Evolutionary conservation across 2,329 filamentous ascomycete genomes (phyloP).

Genomic region (Aspergillus chevalieri): DNA sequence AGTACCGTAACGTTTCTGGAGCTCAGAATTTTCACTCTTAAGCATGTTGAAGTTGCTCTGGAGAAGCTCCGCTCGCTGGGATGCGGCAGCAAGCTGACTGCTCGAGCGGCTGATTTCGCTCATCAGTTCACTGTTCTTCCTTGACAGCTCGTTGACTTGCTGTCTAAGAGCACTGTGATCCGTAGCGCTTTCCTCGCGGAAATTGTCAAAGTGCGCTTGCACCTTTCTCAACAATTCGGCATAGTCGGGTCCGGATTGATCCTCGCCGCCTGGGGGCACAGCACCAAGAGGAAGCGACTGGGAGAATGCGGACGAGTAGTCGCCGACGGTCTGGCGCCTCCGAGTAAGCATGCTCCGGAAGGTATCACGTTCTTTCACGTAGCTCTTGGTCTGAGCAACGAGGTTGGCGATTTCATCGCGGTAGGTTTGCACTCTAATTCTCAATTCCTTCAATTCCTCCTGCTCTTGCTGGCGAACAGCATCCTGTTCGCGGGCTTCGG

Average conservation of each 20-base stretch:
- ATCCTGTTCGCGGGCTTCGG: conserved; percentile 65
- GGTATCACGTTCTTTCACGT: conserved; percentile 93
- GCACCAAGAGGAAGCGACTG: conserved; percentile 59
- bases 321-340: conserved; percentile 55
- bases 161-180: conserved; percentile 78
- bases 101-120: conserved; percentile 72
- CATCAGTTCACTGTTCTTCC: conserved; percentile 76
- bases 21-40: conserved; percentile 75
- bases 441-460: conserved; percentile 66
- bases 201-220: conserved; percentile 82
- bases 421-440: conserved; percentile 68
- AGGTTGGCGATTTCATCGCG: conserved; percentile 81
- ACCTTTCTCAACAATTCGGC: conserved; percentile 77
- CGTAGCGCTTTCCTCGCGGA: conserved; percentile 75
- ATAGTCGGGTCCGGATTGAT: conserved; percentile 58
- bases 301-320: conserved; percentile 60
- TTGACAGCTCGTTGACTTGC: conserved; percentile 73
- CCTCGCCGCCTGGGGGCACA: conserved; percentile 41
- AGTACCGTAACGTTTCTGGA: conserved; percentile 73
- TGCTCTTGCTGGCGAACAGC: conserved; percentile 51
- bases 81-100: conserved; percentile 74
- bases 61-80: conserved; percentile 81
- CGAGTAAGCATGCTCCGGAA: conserved; percentile 91
- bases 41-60: conserved; percentile 80
- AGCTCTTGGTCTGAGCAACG: conserved; percentile 79